Conservation (phyloP, 345 rosid species). For the Eucalyptus caleyi region DNA sequence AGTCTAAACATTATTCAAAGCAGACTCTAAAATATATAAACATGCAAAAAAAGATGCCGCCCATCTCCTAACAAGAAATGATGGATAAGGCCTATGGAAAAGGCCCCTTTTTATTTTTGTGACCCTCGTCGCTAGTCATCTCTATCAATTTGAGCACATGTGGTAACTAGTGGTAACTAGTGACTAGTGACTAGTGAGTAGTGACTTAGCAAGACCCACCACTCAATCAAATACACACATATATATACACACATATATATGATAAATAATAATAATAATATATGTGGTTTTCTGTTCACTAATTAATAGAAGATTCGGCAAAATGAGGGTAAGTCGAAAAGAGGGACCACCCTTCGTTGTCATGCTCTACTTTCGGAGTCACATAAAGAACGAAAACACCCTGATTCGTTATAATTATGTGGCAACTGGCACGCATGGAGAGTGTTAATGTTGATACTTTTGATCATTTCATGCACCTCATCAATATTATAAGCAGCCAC, state of each 20-base stretch:
- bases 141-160: background rate
- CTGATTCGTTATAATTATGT: background rate
- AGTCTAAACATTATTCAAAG: background rate
- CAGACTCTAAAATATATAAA: background rate
- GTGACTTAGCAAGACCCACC: background rate
- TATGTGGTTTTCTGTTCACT: background rate
- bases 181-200: background rate
- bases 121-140: background rate
- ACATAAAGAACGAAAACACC: background rate
- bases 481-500: background rate
- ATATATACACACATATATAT: no score
- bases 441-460: background rate
- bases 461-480: background rate
- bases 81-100: background rate
- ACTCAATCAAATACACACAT: background rate
- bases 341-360: background rate
- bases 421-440: background rate
- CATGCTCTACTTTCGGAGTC: background rate
- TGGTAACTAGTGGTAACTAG: background rate
- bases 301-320: background rate
- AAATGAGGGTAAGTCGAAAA: background rate
- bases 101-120: fast-evolving
- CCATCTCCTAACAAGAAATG: background rate
- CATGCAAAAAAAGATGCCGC: background rate
- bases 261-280: no score